Evolutionary conservation across 1,139 yeast genomes (phyloP), one percentile per base, ranked within the genome.

Genomic region (Pichia terricola): DNA sequence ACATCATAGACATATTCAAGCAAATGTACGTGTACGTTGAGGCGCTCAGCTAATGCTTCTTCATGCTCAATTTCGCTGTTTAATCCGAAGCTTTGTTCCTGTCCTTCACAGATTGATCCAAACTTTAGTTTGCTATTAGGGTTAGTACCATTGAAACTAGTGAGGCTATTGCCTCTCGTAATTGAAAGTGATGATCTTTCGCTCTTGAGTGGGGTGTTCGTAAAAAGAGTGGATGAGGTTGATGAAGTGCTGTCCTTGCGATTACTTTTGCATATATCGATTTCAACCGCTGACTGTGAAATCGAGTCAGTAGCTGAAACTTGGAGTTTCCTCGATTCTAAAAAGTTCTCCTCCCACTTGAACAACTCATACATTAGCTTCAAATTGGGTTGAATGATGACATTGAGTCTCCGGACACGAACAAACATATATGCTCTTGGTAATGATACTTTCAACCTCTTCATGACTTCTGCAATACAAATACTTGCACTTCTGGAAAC

Each of bases 401-500:
- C 86, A 61, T 88, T 88, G 54, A 88, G 72, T 40, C 97, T 68
- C 43, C 94, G 74, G 5, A 87, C 94, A 43, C 96, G 67, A 28
- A 87, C 94, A 63, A 71, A 81, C 56, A 87, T 65, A 58, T 87
- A 88, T 3, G 95, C 89, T 41, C 82, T 71, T 16, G 88, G 73
- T 37, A 88, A 64, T 39, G 79, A 78, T 47, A 85, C 69, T 30
- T 75, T 68, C 47, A 79, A 66, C 42, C 85, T 66, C 52, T 78
- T 81, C 95, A 88, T 87, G 46, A 86, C 81, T 57, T 85, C 89
- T 3, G 96, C 96, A 51, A 88, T 85, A 53, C 94, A 83, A 36
- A 89, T 83, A 0, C 95, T 80, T 0, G 96, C 96, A 26, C 94
- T 82, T 45, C 96, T 68, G 0, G 95, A 85, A 4, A 88, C 96